These are phyloP conservation scores for Thalassiosira hispida DNA, from an alignment of 352 stramenopile genomes.

Conservation along the genomic window DNA sequence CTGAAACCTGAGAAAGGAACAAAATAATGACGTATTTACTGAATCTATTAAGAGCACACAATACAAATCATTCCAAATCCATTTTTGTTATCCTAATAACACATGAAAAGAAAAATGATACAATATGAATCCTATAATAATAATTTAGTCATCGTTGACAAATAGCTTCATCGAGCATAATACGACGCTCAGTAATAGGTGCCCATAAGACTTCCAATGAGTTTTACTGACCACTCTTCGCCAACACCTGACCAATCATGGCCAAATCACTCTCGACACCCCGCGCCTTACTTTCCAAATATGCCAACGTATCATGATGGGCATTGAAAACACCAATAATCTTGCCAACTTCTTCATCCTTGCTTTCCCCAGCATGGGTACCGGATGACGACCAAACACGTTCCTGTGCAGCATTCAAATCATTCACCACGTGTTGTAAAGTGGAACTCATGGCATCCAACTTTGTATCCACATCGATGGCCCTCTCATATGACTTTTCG, in stretches of 20 bases:
- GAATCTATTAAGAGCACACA: no score
- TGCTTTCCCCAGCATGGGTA: conserved; percentile 8
- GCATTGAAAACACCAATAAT: conserved; percentile 77
- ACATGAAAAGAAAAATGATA: no score
- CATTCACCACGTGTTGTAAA: conserved; percentile 46
- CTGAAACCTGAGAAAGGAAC: no score
- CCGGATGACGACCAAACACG: conserved; percentile 47
- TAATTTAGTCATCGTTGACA: no score
- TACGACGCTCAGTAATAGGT: no score
- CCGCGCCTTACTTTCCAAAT: conserved; percentile 65
- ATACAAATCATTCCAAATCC: no score
- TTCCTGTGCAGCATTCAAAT: conserved; percentile 57
- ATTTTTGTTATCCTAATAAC: no score
- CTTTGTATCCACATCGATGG: conserved; percentile 55
- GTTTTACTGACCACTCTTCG: conserved; percentile 43
- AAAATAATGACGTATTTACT: no score
- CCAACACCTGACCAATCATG: conserved; percentile 45
- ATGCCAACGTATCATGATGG: conserved; percentile 71
- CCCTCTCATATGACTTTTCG: conserved; percentile 67
- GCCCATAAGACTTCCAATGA: no score
- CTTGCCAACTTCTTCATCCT: conserved; percentile 47
- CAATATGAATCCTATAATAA: no score
- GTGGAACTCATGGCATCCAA: conserved; percentile 37
- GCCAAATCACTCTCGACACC: conserved; percentile 69
- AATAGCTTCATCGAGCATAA: no score